phyloP scores from a whole-genome alignment of 306 rosid species.

The Prunus padus region DNA sequence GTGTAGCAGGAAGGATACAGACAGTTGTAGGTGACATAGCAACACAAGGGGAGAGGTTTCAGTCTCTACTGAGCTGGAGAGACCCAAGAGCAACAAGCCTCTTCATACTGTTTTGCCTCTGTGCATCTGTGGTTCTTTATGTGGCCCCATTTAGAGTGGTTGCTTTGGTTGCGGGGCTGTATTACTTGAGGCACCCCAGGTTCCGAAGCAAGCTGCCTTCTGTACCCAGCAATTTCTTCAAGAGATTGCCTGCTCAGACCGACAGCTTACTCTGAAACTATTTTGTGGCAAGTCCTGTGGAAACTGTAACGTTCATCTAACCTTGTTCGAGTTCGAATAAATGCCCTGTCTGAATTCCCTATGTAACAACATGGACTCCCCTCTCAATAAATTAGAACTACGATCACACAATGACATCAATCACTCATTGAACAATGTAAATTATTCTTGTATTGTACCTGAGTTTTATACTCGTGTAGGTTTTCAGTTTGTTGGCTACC shows the following conservation, averaged over 20 bases:
- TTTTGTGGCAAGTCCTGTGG: no score
- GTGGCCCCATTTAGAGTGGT: conserved; percentile 73
- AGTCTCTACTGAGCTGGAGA: conserved; percentile 84
- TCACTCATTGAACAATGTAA: background rate
- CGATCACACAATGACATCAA: background rate
- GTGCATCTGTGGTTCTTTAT: conserved; percentile 69
- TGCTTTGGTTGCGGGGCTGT: conserved; percentile 67
- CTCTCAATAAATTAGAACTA: background rate
- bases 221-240: conserved; percentile 86
- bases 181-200: conserved; percentile 73
- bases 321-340: background rate
- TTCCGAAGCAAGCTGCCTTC: conserved; percentile 84
- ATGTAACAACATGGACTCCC: background rate
- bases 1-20: conserved; percentile 91
- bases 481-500: background rate
- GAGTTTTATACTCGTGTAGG: background rate
- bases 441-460: no score
- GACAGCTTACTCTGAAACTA: conserved; percentile 63
- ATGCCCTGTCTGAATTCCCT: background rate
- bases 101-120: conserved; percentile 60
- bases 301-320: background rate
- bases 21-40: conserved; percentile 95
- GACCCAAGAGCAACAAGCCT: conserved; percentile 90
- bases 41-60: conserved; percentile 92
- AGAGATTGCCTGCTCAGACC: conserved; percentile 72